phyloP scores from a whole-genome alignment of 441 rosid genomes.

The Geranium incanum region DNA sequence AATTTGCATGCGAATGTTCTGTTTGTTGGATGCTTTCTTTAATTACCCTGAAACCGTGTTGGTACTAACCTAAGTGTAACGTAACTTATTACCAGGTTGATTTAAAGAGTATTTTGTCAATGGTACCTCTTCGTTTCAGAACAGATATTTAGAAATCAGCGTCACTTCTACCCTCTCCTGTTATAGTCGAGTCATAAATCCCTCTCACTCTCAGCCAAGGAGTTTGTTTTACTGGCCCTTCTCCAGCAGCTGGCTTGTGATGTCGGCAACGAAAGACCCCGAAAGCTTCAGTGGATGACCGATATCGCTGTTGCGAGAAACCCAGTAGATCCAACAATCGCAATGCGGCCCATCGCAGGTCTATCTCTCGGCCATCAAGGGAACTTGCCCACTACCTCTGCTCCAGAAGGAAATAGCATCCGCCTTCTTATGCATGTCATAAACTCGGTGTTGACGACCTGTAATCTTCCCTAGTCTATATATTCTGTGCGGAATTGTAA shows the following conservation, averaged over 20 bases:
- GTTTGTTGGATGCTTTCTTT: background rate
- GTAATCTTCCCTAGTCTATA: slow-evolving; percentile 26
- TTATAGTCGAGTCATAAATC: no score
- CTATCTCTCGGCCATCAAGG: slow-evolving; percentile 48
- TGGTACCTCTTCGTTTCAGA: slow-evolving; percentile 39
- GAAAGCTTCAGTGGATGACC: slow-evolving; percentile 66
- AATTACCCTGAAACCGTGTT: background rate
- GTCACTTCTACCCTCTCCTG: no score
- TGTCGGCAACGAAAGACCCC: slow-evolving; percentile 38
- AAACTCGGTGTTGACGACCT: slow-evolving; percentile 46
- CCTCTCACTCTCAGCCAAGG: slow-evolving; percentile 73
- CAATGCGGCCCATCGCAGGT: slow-evolving; percentile 57
- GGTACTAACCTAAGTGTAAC: no score
- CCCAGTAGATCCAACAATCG: slow-evolving; percentile 50
- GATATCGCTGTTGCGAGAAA: slow-evolving; percentile 57
- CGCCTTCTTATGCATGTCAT: slow-evolving; percentile 57
- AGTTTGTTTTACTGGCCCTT: slow-evolving; percentile 60
- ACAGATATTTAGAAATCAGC: no score
- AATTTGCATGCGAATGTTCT: background rate
- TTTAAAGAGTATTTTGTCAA: slow-evolving; percentile 40
- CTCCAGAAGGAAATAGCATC: slow-evolving; percentile 39
- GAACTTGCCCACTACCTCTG: slow-evolving; percentile 32
- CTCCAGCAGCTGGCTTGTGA: slow-evolving; percentile 73
- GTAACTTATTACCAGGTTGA: slow-evolving; percentile 50
- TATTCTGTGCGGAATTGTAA: slow-evolving; percentile 31